Conservation (phyloP, 257 asterid species). For the Nicotiana undulata region DNA sequence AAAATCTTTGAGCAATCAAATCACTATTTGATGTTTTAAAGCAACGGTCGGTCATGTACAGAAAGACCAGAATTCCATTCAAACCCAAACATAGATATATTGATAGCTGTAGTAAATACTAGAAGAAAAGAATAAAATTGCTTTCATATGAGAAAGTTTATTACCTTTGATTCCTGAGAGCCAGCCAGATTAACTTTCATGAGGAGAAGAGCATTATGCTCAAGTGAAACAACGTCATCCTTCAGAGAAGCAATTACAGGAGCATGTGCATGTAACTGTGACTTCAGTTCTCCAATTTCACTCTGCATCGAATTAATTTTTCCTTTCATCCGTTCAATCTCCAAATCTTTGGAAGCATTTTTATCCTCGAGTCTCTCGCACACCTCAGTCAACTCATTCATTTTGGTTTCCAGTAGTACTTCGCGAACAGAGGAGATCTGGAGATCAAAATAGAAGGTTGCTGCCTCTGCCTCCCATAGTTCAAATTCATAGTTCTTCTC, state of each 20-base stretch:
- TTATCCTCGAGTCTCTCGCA: slow-evolving; percentile 44
- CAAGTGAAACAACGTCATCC: slow-evolving; percentile 63
- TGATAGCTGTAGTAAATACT: not conserved
- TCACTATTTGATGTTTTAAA: not conserved
- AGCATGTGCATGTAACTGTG: slow-evolving; percentile 46
- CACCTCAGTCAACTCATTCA: slow-evolving; percentile 59
- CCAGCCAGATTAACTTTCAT: slow-evolving; percentile 29
- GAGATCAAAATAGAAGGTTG: slow-evolving; percentile 72
- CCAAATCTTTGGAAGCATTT: slow-evolving; percentile 37
- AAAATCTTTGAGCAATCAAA: not conserved
- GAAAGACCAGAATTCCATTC: not conserved
- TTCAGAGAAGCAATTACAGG: slow-evolving; percentile 53
- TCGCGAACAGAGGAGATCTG: slow-evolving; percentile 67
- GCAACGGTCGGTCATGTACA: not conserved
- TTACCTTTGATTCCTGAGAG: slow-evolving; percentile 54
- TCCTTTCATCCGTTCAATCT: slow-evolving; percentile 59
- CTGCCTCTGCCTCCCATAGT: slow-evolving; percentile 83
- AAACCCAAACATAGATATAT: not conserved
- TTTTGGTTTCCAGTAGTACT: slow-evolving; percentile 58
- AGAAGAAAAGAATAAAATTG: not conserved
- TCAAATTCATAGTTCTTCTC: slow-evolving; percentile 53
- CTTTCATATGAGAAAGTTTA: slow-evolving; percentile 4
- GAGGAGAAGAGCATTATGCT: slow-evolving; percentile 48
- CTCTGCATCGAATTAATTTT: slow-evolving; percentile 44
- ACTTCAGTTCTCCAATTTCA: slow-evolving; percentile 47